Conservation (phyloP, 257 asterid genomes). For the Ballota nigra region DNA sequence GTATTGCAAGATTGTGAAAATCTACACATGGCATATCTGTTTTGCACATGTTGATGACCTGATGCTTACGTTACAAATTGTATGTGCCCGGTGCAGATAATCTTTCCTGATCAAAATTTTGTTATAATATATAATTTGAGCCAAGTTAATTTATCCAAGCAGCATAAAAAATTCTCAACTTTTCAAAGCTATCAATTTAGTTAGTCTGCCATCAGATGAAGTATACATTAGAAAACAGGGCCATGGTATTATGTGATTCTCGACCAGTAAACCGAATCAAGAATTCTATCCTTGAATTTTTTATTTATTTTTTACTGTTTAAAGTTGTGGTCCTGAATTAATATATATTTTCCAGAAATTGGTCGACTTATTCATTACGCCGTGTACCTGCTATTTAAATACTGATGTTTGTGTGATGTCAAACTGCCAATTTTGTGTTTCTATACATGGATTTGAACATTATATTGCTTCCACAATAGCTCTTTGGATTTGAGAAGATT, state of each 20-base stretch:
- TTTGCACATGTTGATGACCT: neutral
- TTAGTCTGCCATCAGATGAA: neutral
- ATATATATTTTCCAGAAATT: neutral
- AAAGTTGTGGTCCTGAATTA: neutral
- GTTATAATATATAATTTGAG: neutral
- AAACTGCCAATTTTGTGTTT: neutral
- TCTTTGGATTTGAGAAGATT: constrained; percentile 2
- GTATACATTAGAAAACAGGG: neutral
- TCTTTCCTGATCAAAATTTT: neutral
- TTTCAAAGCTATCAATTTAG: neutral
- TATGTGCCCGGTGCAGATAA: neutral
- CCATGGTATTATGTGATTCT: neutral
- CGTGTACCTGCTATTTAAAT: neutral
- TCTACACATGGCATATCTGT: neutral
- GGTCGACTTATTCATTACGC: neutral
- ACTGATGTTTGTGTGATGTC: neutral
- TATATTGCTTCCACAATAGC: neutral
- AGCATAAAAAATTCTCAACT: neutral
- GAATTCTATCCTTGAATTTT: neutral
- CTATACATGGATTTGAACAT: neutral
- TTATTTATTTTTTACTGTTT: constrained; percentile 14
- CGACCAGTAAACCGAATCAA: neutral
- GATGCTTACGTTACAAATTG: neutral
- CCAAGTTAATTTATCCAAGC: neutral
- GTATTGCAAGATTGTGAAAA: neutral